Conservation (phyloP, 108 stramenopile species). For the Cyclotella choctawhatcheeana region DNA sequence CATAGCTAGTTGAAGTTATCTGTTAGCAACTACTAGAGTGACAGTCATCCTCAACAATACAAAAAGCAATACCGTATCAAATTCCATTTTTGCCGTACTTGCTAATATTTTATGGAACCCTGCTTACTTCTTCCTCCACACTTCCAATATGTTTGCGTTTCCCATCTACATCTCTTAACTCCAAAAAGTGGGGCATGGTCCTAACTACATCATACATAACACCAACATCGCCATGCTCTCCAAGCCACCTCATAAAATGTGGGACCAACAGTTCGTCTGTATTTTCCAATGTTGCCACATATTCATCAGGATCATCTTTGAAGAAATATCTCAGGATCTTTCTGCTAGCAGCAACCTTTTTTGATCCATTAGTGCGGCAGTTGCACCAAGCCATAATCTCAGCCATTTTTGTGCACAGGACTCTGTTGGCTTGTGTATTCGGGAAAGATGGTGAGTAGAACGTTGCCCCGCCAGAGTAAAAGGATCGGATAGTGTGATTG, state of each 20-base stretch:
- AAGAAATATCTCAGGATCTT: constrained; percentile 40
- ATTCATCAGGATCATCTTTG: constrained; percentile 22
- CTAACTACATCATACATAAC: constrained; percentile 33
- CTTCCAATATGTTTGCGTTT: no score
- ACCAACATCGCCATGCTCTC: constrained; percentile 19
- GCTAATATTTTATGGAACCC: no score
- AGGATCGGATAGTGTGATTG: constrained; percentile 39
- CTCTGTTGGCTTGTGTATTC: constrained; percentile 30
- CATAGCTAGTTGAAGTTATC: no score
- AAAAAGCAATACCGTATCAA: no score
- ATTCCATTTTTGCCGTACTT: no score
- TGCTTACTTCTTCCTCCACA: no score
- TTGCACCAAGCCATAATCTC: constrained; percentile 32
- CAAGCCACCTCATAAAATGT: constrained; percentile 33
- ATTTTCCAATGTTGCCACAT: constrained; percentile 20
- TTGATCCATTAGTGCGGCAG: background rate
- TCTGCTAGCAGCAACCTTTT: constrained; percentile 18
- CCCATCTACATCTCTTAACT: no score
- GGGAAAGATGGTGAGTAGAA: constrained; percentile 42
- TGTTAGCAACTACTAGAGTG: no score
- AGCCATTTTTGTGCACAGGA: constrained; percentile 9
- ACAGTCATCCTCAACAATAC: no score
- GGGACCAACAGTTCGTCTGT: constrained; percentile 34
- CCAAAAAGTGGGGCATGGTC: no score
- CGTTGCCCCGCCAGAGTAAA: constrained; percentile 9